A percentile compares a stretch with the other conserved stretches of the same genome.
Conservation (phyloP, 148 eudicot species). For the Suaeda aralocaspica region DNA sequence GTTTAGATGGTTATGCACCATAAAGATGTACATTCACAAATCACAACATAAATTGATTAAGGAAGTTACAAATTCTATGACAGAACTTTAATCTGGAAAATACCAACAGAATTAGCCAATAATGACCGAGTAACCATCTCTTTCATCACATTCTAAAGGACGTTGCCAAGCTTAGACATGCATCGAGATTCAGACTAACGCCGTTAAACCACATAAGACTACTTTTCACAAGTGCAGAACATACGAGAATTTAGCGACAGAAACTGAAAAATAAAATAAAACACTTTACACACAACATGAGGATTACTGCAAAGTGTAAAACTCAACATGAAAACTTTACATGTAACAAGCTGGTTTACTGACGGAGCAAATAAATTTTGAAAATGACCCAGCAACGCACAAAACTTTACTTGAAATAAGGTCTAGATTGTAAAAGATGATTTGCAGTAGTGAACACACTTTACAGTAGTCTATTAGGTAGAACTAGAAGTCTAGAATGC, state of each 20-base stretch:
- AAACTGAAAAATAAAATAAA: neutral
- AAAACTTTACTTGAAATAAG: too few species aligned
- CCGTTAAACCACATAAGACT: neutral
- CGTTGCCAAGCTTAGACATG: neutral
- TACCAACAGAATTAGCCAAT: neutral
- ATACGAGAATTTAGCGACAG: neutral
- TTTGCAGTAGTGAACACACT: neutral
- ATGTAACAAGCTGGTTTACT: neutral
- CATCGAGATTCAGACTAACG: neutral
- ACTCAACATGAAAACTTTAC: neutral
- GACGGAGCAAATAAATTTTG: neutral
- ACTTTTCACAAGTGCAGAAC: neutral
- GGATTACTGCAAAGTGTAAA: too few species aligned
- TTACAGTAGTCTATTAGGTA: neutral
- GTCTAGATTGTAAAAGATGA: neutral
- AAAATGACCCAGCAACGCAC: too few species aligned
- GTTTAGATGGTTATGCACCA: slow-evolving; percentile 10
- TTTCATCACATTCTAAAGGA: neutral
- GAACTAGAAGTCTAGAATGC: neutral
- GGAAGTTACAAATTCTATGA: neutral
- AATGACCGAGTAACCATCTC: neutral
- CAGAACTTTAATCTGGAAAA: neutral
- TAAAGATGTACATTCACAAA: neutral
- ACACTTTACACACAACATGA: too few species aligned
- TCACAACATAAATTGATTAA: neutral